These are phyloP conservation scores for Debaryomyces subglobosus DNA, from an alignment of 1,139 yeast species.

Conservation along the genomic window DNA sequence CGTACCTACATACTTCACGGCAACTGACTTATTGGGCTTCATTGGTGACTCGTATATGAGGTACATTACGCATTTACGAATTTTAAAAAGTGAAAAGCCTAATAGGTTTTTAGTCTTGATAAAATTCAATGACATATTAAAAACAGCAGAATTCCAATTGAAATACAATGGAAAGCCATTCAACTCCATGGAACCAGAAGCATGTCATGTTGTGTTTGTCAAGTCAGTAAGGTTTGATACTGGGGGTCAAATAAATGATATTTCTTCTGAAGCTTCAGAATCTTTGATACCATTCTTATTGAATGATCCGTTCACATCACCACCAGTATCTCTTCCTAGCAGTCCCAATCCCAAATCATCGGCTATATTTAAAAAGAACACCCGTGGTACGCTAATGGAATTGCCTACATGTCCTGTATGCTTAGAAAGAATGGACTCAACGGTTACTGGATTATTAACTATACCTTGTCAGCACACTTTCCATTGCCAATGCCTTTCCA, in stretches of 20 bases:
- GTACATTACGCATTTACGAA: slow-evolving; percentile 71
- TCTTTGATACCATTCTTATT: slow-evolving; percentile 64
- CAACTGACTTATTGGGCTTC: slow-evolving; percentile 80
- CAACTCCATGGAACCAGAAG: slow-evolving; percentile 87
- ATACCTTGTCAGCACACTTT: slow-evolving; percentile 94
- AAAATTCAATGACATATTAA: slow-evolving; percentile 61
- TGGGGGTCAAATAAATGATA: slow-evolving; percentile 11
- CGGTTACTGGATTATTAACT: slow-evolving; percentile 78
- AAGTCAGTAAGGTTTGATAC: slow-evolving; percentile 54
- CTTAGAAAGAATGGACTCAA: slow-evolving; percentile 84
- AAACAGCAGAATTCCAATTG: slow-evolving; percentile 66
- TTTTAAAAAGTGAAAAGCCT: slow-evolving; percentile 66
- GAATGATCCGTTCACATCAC: slow-evolving; percentile 69
- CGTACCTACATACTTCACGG: slow-evolving; percentile 85
- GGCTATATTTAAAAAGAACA: slow-evolving; percentile 11
- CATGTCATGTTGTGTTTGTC: slow-evolving; percentile 76
- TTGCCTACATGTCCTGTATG: slow-evolving; percentile 95
- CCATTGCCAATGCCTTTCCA: slow-evolving; percentile 85
- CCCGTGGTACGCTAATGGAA: slow-evolving; percentile 46
- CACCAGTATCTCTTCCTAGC: slow-evolving; percentile 8
- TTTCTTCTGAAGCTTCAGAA: slow-evolving; percentile 23
- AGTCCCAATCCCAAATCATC: slow-evolving; percentile 6
- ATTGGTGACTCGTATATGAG: slow-evolving; percentile 64
- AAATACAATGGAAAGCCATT: slow-evolving; percentile 74
- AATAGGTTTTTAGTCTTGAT: slow-evolving; percentile 77